These are phyloP conservation scores for Puccinellia tenuiflora DNA, from an alignment of 176 grass and related monocot species.

Conservation along the genomic window DNA sequence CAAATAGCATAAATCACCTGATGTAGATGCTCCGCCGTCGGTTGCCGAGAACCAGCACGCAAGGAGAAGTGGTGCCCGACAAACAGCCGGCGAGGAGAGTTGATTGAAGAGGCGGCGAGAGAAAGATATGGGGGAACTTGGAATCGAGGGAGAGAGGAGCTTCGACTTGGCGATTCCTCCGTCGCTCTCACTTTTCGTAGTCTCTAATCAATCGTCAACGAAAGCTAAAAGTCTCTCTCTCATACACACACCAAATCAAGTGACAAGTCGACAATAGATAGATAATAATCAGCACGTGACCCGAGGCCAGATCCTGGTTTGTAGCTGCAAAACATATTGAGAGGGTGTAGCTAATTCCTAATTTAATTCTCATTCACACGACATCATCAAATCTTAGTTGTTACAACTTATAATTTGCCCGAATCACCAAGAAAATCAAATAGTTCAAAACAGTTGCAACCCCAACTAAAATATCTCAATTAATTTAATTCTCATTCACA, in stretches of 20 bases:
- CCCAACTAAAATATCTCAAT: too few species aligned
- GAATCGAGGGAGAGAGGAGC: background rate
- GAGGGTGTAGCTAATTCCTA: too few species aligned
- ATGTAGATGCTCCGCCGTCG: background rate
- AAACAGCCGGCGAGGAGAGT: background rate
- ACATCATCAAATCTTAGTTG: too few species aligned
- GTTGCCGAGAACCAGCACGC: background rate
- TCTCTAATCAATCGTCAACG: background rate
- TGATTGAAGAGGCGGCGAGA: background rate
- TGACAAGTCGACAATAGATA: background rate
- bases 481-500: too few species aligned
- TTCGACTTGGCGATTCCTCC: background rate
- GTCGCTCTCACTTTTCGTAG: background rate
- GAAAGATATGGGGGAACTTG: background rate
- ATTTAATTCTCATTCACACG: too few species aligned
- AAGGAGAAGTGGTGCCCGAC: background rate
- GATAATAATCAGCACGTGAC: background rate
- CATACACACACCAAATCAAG: background rate
- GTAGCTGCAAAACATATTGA: background rate
- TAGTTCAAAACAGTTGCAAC: too few species aligned
- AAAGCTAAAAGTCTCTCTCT: background rate
- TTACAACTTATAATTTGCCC: too few species aligned
- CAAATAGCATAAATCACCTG: background rate
- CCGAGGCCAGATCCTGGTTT: background rate
- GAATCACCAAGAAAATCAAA: too few species aligned